Percentiles rank a stretch among this genome's conserved stretches.
Conservation (phyloP, 2,329 filamentous ascomycete species). For the Colletotrichum sp. region DNA sequence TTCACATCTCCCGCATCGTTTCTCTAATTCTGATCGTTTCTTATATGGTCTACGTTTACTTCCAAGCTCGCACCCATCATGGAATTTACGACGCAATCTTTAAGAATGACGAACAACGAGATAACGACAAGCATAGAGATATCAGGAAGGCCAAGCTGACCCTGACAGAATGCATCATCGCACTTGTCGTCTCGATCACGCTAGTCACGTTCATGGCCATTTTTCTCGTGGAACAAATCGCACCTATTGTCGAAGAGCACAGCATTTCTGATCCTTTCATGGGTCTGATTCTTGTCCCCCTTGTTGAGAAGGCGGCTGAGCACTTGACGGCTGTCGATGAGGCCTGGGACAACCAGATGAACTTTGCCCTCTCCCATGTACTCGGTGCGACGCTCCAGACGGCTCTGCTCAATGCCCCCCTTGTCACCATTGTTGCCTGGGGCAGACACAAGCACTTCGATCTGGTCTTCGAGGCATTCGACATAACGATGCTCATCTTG, state of each 20-base stretch:
- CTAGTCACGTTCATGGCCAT: constrained; percentile 78
- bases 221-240: constrained; percentile 76
- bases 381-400: constrained; percentile 90
- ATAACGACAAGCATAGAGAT: constrained; percentile 69
- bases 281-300: constrained; percentile 77
- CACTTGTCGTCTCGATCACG: constrained; percentile 66
- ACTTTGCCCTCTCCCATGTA: constrained; percentile 84
- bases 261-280: constrained; percentile 59
- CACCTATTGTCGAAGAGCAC: constrained; percentile 54
- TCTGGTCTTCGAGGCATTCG: constrained; percentile 87
- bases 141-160: constrained; percentile 72
- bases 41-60: constrained; percentile 71
- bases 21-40: constrained; percentile 74
- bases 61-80: constrained; percentile 80
- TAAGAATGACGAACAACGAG: constrained; percentile 70
- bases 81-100: constrained; percentile 78
- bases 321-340: constrained; percentile 86
- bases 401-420: constrained; percentile 83
- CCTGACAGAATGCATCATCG: constrained; percentile 73
- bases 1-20: constrained; percentile 73
- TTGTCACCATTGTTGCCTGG: constrained; percentile 87
- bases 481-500: constrained; percentile 80
- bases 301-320: constrained; percentile 87
- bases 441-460: constrained; percentile 73
- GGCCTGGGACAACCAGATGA: constrained; percentile 84